phyloP scores from a whole-genome alignment of 108 stramenopile species.

The Skeletonema grethae region DNA sequence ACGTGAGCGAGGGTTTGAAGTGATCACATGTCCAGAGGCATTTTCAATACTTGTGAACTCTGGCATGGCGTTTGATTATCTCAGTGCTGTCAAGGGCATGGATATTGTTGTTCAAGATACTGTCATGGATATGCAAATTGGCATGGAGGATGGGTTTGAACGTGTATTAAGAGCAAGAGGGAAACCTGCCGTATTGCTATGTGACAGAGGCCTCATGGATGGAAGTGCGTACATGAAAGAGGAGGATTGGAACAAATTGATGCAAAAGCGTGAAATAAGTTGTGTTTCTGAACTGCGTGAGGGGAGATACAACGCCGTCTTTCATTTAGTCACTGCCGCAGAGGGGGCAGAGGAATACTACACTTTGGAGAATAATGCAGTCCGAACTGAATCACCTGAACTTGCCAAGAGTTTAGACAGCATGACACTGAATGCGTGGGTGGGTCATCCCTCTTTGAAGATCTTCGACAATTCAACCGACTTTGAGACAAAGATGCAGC shows the following conservation, averaged over 20 bases:
- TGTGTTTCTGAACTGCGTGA: conserved; percentile 74
- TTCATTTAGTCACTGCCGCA: conserved; percentile 95
- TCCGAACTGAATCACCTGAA: conserved; percentile 83
- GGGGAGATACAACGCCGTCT: conserved; percentile 91
- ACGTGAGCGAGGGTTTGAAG: conserved; percentile 87
- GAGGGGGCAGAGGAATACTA: conserved; percentile 87
- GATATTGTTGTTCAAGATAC: conserved; percentile 78
- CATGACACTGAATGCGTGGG: conserved; percentile 80
- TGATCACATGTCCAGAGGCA: conserved; percentile 90
- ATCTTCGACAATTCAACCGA: conserved; percentile 81
- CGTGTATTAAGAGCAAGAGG: conserved; percentile 74
- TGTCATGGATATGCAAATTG: conserved; percentile 84
- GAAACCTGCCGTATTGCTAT: conserved; percentile 85
- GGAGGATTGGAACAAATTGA: conserved; percentile 63
- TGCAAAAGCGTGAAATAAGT: conserved; percentile 54
- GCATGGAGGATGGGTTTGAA: conserved; percentile 88
- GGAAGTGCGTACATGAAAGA: conserved; percentile 85
- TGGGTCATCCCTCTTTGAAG: conserved; percentile 77
- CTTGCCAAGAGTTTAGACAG: conserved; percentile 76
- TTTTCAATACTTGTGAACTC: conserved; percentile 87
- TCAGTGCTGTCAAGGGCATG: conserved; percentile 78
- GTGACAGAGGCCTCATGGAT: conserved; percentile 95
- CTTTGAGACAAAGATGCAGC: conserved; percentile 87
- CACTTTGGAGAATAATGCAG: conserved; percentile 91
- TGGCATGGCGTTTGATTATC: conserved; percentile 77